Evolutionary conservation across 2,329 filamentous ascomycete genomes (phyloP).

Genomic region (Plenodomus tracheiphilus): DNA sequence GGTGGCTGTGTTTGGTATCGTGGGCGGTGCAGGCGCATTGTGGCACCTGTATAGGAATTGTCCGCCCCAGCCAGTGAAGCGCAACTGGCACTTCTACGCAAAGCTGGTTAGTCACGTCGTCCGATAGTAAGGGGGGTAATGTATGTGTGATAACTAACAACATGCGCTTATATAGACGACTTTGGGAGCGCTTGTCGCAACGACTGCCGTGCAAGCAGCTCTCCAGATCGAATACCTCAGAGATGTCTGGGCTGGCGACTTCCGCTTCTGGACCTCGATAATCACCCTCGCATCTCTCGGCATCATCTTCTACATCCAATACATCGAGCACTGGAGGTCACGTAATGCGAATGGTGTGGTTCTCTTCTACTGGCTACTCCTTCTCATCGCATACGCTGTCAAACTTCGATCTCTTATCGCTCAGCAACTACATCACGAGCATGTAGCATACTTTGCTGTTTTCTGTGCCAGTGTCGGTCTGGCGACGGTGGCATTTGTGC

Average conservation of each 20-base stretch:
- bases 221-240: constrained; percentile 74
- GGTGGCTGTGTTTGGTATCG: constrained; percentile 76
- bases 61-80: constrained; percentile 67
- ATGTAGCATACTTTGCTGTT: constrained; percentile 74
- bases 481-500: constrained; percentile 68
- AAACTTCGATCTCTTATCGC: constrained; percentile 86
- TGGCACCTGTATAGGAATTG: constrained; percentile 78
- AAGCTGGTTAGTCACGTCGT: constrained; percentile 70
- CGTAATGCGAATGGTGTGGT: constrained; percentile 85
- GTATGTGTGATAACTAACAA: constrained; percentile 7
- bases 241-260: constrained; percentile 75
- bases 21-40: constrained; percentile 75
- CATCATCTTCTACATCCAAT: constrained; percentile 79
- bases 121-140: neutral
- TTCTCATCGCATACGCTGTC: constrained; percentile 75
- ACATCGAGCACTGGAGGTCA: constrained; percentile 81
- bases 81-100: constrained; percentile 89
- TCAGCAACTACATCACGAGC: constrained; percentile 69
- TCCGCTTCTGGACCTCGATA: constrained; percentile 81
- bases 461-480: constrained; percentile 75
- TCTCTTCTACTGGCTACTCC: constrained; percentile 89
- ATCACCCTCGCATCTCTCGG: constrained; percentile 71
- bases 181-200: constrained; percentile 68
- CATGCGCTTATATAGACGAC: constrained; percentile 53
- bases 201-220: constrained; percentile 71